Base-by-base conservation (phyloP, 1,284 basidiomycete species). In the Moniliella sp. region DNA sequence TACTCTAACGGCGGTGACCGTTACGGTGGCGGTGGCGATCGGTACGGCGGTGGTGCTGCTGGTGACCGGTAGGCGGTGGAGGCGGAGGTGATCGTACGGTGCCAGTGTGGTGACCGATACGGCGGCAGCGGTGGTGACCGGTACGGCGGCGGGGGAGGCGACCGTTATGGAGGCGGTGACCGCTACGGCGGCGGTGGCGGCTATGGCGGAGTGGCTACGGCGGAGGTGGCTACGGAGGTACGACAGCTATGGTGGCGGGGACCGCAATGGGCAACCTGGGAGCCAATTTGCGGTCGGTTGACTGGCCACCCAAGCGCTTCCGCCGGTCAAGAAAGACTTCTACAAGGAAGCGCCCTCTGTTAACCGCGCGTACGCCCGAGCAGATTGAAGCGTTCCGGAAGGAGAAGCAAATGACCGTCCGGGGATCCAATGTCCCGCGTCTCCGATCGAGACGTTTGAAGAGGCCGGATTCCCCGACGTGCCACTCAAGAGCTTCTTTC, bases 391-490 rank as follows among this genome's bases (percentile, higher is more conserved):
- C 81, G 35, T 94, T 86, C 66, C 71, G 80, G 38, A 68, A 70
- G 32, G 48, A 52, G 32, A 84, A 93, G n/a, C n/a, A n/a, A n/a
- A n/a, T n/a, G n/a, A n/a, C n/a, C 75, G 73, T 91, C 43, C 79
- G 83, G 69, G 88, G 88, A 18, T 72, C 71, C 35, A 69, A 72
- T 55, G 72, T 97, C 13, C 88, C 91, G 30, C 72, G 82, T 58
- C n/a, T n/a, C 88, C 88, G 25, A 75, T 97, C 43, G 73, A 75
- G 34, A 72, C 74, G 27, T 97, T 97, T 58, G 83, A 93, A 35
- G 88, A 97, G 66, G 74, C 76, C 47, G 84, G 80, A 36, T 88
- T 86, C 66, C 88, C 88, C 23, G 83, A 93, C 50, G 94, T 94
- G 63, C 74, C 46, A 74, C 93, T 73, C 66, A 72, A 34, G 83